Evolutionary conservation across 257 asterid genomes (phyloP), one percentile per base, ranked within the genome.

Genomic region (Solanum verrucosum): DNA sequence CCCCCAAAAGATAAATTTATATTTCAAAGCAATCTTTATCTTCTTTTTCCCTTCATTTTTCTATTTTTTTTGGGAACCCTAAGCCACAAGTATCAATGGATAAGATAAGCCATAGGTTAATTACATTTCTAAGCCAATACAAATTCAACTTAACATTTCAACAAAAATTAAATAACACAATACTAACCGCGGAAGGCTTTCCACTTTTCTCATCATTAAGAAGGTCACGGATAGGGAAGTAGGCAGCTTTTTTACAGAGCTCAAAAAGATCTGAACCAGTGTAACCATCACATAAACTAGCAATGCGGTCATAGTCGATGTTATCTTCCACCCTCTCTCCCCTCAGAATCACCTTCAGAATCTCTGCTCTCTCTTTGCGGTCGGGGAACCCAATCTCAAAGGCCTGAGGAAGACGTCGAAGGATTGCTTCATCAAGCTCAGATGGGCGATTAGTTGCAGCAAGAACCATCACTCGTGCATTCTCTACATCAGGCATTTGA

Each of bases 391-490:
- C 99, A 82, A 97, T 92, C 92, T 97, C 99, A 91, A 97, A 97
- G 85, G 99, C 93, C 93, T 95, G 99, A 84, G 99, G 98, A 84
- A 97, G 94, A 88, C 99, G 99, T 71, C 99, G 92, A 81, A 97
- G 97, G 86, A 97, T 96, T 87, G 99, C 99, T 91, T 96, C 99
- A 90, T 97, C 99, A 85, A 97, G 99, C 91, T 97, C 99, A 16
- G 98, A 97, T 86, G 99, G 99, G 70, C 99, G 98, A 90, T 97
- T 97, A 78, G 99, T 97, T 7, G 99, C 99, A 84, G 98, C 96
- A 63, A 97, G 98, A 87, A 97, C 99, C 98, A 94, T 96, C 84
- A 96, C 99, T 85, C 94, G 95, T 88, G 99, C 98, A 90, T 93
- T 88, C 83, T 94, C 99, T 95, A 90, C 92, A 87, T 5, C 38